These are phyloP conservation scores for Hirsutella rhossiliensis DNA, from an alignment of 2,329 filamentous ascomycete species.

Conservation along the genomic window DNA sequence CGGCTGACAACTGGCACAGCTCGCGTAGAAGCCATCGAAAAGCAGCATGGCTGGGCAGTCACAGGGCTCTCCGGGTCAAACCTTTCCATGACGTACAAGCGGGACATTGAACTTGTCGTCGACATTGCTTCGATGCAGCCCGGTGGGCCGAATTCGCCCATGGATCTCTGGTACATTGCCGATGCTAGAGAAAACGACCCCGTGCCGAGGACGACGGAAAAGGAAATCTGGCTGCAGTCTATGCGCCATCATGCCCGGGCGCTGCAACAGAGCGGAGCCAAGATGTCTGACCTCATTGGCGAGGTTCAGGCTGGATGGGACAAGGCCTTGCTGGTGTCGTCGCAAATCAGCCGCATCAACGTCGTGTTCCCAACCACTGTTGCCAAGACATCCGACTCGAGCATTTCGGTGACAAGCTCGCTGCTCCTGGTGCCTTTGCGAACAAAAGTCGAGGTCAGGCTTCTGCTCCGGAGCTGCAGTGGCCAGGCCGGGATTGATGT, in stretches of 20 bases:
- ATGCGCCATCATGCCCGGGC: slow-evolving; percentile 56
- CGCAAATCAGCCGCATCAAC: slow-evolving; percentile 49
- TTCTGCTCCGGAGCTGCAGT: slow-evolving; percentile 40
- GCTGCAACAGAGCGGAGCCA: slow-evolving; percentile 44
- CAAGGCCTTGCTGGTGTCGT: slow-evolving; percentile 43
- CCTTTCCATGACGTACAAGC: slow-evolving; percentile 62
- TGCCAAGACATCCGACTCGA: slow-evolving; percentile 51
- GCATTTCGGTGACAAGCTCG: slow-evolving; percentile 46
- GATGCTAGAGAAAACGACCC: slow-evolving; percentile 41
- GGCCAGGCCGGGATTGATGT: slow-evolving; percentile 41
- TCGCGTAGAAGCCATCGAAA: slow-evolving; percentile 54
- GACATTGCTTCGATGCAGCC: slow-evolving; percentile 50
- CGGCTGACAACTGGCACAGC: slow-evolving; percentile 36
- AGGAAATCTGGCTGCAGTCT: slow-evolving; percentile 63
- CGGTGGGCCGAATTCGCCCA: slow-evolving; percentile 34
- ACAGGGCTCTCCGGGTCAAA: slow-evolving; percentile 48
- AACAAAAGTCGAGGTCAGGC: slow-evolving; percentile 54
- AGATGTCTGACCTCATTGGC: slow-evolving; percentile 43
- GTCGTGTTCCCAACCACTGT: slow-evolving; percentile 53
- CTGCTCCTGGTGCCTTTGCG: slow-evolving; percentile 52
- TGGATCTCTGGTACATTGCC: slow-evolving; percentile 61
- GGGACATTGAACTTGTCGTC: slow-evolving; percentile 63
- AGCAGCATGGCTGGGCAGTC: slow-evolving; percentile 59
- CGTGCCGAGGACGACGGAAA: slow-evolving; percentile 47
- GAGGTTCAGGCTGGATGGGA: slow-evolving; percentile 55